Percentiles rank a stretch among this genome's conserved stretches.
Conservation (phyloP, 805 yeast species). For the Pachysolen tannophilus region DNA sequence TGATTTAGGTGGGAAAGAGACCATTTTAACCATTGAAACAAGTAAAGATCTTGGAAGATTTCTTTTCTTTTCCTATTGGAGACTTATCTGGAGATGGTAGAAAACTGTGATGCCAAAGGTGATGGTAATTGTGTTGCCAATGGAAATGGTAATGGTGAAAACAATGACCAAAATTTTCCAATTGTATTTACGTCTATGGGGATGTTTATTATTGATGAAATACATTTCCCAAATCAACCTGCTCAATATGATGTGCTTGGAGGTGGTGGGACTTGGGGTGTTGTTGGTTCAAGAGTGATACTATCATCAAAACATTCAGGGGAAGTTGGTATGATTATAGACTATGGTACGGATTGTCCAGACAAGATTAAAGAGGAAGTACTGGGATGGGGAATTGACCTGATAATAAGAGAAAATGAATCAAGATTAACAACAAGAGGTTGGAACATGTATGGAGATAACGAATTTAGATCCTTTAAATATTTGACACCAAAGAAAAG, state of each 20-base stretch:
- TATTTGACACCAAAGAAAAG: slow-evolving; percentile 57
- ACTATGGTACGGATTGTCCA: slow-evolving; percentile 78
- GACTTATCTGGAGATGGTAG: too few species aligned
- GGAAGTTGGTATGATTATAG: slow-evolving; percentile 62
- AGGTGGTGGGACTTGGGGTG: slow-evolving; percentile 85
- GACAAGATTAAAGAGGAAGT: slow-evolving; percentile 32
- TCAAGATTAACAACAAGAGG: slow-evolving; percentile 71
- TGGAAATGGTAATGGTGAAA: too few species aligned
- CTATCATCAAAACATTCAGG: slow-evolving; percentile 26
- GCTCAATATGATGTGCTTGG: slow-evolving; percentile 56
- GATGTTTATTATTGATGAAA: slow-evolving; percentile 86
- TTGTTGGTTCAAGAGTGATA: slow-evolving; percentile 62
- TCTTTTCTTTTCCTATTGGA: too few species aligned
- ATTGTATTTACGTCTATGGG: slow-evolving; percentile 62
- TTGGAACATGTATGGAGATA: slow-evolving; percentile 61
- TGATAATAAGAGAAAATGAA: slow-evolving; percentile 41
- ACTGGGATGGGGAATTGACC: slow-evolving; percentile 54
- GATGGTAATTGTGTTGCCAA: too few species aligned
- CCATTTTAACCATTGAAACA: too few species aligned
- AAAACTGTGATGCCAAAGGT: too few species aligned
- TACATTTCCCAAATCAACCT: slow-evolving; percentile 40
- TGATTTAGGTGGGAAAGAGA: too few species aligned
- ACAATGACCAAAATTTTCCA: too few species aligned
- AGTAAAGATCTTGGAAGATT: too few species aligned
- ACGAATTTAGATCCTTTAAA: slow-evolving; percentile 53